phyloP scores from a whole-genome alignment of 2,329 filamentous ascomycete genomes.

The Periconia macrospinosa region DNA sequence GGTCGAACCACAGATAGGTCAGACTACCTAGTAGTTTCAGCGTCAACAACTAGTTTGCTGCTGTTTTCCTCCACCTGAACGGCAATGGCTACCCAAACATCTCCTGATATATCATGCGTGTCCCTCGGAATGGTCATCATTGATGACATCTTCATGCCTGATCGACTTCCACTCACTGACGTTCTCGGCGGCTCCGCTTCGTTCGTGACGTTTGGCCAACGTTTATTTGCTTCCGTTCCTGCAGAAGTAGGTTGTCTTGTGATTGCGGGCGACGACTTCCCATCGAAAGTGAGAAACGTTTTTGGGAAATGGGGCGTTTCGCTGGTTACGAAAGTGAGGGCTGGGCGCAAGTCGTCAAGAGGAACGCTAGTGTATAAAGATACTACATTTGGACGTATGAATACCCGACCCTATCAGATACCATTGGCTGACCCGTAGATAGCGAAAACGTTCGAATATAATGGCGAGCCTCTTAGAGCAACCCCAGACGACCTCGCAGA shows the following conservation, averaged over 20 bases:
- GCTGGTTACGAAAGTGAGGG: constrained; percentile 11
- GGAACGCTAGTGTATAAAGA: constrained; percentile 23
- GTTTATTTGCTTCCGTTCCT: constrained; percentile 9
- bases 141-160: constrained; percentile 21
- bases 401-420: neutral
- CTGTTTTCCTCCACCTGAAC: neutral
- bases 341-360: constrained; percentile 7
- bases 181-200: constrained; percentile 22
- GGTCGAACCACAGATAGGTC: neutral
- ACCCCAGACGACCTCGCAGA: constrained; percentile 9
- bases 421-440: neutral
- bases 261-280: constrained; percentile 22
- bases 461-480: constrained; percentile 13
- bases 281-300: constrained; percentile 1
- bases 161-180: constrained; percentile 12
- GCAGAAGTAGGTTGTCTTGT: constrained; percentile 20
- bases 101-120: constrained; percentile 4
- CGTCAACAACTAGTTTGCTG: neutral
- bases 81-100: neutral
- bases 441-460: constrained; percentile 25
- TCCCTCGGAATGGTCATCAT: constrained; percentile 27
- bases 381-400: constrained; percentile 21
- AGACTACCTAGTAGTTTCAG: neutral
- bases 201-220: constrained; percentile 16
- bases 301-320: constrained; percentile 12